Percentiles rank a stretch among this genome's conserved stretches.
Conservation (phyloP, 2,329 filamentous ascomycete genomes). For the Exserohilum rostratum region DNA sequence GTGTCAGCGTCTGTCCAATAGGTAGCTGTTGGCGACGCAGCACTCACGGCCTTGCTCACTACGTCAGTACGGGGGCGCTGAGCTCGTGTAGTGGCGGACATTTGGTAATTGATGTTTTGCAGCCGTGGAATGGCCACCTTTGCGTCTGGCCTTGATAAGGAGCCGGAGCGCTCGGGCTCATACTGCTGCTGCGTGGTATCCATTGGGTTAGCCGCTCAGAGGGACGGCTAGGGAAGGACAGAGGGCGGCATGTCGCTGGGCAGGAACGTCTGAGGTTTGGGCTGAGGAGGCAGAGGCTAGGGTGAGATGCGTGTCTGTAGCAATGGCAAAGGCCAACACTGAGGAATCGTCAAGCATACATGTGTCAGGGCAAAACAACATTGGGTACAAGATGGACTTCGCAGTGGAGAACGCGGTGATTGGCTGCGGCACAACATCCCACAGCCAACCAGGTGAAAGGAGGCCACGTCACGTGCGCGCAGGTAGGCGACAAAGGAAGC, state of each 20-base stretch:
- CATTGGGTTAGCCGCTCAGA: not conserved
- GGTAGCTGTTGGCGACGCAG: not conserved
- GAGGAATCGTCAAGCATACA: not conserved
- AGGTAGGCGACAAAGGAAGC: not conserved
- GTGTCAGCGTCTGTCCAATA: slow-evolving; percentile 4
- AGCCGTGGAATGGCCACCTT: slow-evolving; percentile 16
- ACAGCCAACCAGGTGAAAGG: not conserved
- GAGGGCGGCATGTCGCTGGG: not conserved
- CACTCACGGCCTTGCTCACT: slow-evolving; percentile 24
- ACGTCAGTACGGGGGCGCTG: slow-evolving; percentile 10
- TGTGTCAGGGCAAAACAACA: not conserved
- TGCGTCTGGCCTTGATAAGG: not conserved
- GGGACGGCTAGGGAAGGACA: not conserved
- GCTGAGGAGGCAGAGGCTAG: not conserved
- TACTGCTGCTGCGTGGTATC: slow-evolving; percentile 1
- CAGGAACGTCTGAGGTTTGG: not conserved
- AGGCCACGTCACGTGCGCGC: slow-evolving; percentile 1
- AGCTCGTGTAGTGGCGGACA: not conserved
- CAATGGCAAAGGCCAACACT: not conserved
- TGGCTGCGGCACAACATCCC: not conserved
- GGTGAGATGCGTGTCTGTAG: not conserved
- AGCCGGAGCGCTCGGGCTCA: slow-evolving; percentile 1
- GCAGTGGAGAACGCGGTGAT: not conserved
- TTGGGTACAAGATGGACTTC: not conserved
- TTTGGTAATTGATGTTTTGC: slow-evolving; percentile 1